phyloP scores from a whole-genome alignment of 2,329 filamentous ascomycete genomes.

The Magnaporthiopsis incrustans region DNA sequence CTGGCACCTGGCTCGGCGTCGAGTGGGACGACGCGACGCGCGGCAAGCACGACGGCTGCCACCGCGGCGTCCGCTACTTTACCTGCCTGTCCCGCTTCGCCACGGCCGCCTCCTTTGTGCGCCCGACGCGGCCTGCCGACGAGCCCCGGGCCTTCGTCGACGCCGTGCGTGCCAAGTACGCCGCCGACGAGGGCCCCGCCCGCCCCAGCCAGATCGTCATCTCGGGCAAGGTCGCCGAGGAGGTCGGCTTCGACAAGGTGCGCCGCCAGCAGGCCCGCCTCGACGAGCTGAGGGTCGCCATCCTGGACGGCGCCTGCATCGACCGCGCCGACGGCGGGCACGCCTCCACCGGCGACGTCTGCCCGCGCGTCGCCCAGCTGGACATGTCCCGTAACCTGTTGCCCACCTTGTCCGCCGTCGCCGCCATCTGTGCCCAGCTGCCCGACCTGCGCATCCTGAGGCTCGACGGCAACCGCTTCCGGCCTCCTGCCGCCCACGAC shows the following conservation, averaged over 20 bases:
- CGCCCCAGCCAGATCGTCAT: slow-evolving; percentile 48
- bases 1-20: slow-evolving; percentile 80
- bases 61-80: slow-evolving; percentile 76
- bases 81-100: slow-evolving; percentile 51
- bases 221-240: slow-evolving; percentile 80
- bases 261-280: slow-evolving; percentile 70
- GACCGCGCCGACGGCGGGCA: slow-evolving; percentile 25
- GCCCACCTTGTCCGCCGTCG: slow-evolving; percentile 56
- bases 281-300: slow-evolving; percentile 68
- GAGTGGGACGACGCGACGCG: slow-evolving; percentile 88
- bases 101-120: slow-evolving; percentile 79
- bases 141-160: slow-evolving; percentile 64
- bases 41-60: slow-evolving; percentile 85
- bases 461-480: slow-evolving; percentile 43
- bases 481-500: background rate
- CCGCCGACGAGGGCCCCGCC: slow-evolving; percentile 23
- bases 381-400: slow-evolving; percentile 84
- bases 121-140: slow-evolving; percentile 66
- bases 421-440: slow-evolving; percentile 63
- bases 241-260: slow-evolving; percentile 94
- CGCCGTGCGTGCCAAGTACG: slow-evolving; percentile 79
- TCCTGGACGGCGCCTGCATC: slow-evolving; percentile 72
- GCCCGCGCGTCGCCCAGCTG: slow-evolving; percentile 64
- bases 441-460: slow-evolving; percentile 57
- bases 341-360: slow-evolving; percentile 38